These are phyloP conservation scores for Plasmodium cynomolgi DNA, from an alignment of 169 alveolate genomes.

Conservation along the genomic window DNA sequence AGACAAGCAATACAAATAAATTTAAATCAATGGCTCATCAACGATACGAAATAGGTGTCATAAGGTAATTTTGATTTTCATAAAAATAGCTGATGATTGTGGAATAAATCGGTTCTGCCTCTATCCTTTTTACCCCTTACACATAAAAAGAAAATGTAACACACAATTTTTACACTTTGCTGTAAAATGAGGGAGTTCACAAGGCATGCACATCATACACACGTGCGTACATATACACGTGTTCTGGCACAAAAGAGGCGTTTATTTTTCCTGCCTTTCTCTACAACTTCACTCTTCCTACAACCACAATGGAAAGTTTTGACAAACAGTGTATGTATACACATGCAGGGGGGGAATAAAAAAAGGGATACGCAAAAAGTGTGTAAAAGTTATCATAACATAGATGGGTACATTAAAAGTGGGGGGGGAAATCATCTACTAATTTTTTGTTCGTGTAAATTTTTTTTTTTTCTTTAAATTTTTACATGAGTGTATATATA, in stretches of 20 bases:
- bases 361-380: neutral
- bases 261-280: neutral
- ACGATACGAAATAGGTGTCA: neutral
- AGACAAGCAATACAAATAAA: constrained; percentile 49
- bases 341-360: constrained; percentile 13
- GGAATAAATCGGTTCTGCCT: constrained; percentile 24
- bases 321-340: constrained; percentile 24
- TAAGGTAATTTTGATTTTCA: constrained; percentile 30
- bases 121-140: neutral
- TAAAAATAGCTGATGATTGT: constrained; percentile 36
- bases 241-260: constrained; percentile 1
- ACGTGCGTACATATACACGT: neutral
- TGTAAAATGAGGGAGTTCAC: neutral
- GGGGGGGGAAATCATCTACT: constrained; percentile 5
- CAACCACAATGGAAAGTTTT: constrained; percentile 53
- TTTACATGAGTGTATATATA: constrained; percentile 4
- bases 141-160: constrained; percentile 7
- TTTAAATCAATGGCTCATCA: constrained; percentile 16
- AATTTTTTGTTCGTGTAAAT: constrained; percentile 12
- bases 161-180: neutral
- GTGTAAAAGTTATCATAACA: constrained; percentile 13
- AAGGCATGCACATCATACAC: constrained; percentile 1
- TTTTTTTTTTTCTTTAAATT: constrained; percentile 13
- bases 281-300: constrained; percentile 12
- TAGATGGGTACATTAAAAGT: neutral